These are phyloP conservation scores for Exophiala phaeomuriformis DNA, from an alignment of 2,329 filamentous ascomycete genomes.

Conservation along the genomic window DNA sequence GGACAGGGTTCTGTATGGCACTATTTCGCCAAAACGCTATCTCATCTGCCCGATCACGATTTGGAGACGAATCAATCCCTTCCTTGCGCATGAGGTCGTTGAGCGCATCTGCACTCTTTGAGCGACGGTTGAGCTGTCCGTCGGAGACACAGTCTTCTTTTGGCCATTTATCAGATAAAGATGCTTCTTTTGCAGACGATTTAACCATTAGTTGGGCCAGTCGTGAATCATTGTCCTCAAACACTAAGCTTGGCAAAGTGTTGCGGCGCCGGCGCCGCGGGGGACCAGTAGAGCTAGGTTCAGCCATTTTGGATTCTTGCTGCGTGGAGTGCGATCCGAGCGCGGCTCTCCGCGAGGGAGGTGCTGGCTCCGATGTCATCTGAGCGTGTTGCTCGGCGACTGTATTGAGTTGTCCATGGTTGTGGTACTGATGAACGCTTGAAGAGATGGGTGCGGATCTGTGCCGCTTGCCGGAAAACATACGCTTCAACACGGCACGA, in stretches of 20 bases:
- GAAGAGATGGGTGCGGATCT: conserved; percentile 12
- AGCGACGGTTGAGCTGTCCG: conserved; percentile 36
- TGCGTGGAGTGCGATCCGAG: conserved; percentile 22
- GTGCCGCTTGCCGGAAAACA: conserved; percentile 25
- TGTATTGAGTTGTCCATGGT: conserved; percentile 10
- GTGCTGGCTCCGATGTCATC: conserved; percentile 1
- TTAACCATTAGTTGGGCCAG: conserved; percentile 3
- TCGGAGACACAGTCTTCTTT: conserved; percentile 17
- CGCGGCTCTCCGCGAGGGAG: conserved; percentile 14
- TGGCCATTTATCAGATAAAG: background rate
- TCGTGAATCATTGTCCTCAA: conserved; percentile 35
- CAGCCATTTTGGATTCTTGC: conserved; percentile 7
- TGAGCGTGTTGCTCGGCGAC: conserved; percentile 12
- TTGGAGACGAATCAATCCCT: conserved; percentile 35
- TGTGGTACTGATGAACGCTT: conserved; percentile 10
- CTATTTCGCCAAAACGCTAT: conserved; percentile 35
- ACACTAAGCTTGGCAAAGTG: conserved; percentile 40
- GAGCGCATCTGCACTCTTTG: conserved; percentile 39
- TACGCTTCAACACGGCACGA: conserved; percentile 23
- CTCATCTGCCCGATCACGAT: conserved; percentile 36
- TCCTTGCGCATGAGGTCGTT: conserved; percentile 30
- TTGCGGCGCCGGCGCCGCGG: conserved; percentile 32
- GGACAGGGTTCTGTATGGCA: conserved; percentile 28
- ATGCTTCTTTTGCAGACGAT: background rate
- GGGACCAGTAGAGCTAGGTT: conserved; percentile 2